Base-by-base conservation (phyloP, 257 asterid species). In the Solanum piurae region DNA sequence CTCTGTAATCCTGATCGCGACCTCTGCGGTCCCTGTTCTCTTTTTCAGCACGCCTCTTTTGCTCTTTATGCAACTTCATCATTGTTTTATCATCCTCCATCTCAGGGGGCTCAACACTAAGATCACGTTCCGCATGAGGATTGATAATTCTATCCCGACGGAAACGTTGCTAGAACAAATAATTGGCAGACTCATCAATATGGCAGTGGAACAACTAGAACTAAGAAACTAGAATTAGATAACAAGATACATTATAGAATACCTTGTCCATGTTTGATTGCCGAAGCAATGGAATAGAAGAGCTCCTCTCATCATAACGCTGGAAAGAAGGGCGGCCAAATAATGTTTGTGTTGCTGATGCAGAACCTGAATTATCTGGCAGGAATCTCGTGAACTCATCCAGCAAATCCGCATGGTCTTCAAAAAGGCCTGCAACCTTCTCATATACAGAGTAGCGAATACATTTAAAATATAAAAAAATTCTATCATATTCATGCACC, bases 321-420 rank as follows among this genome's bases (percentile, higher is more conserved):
- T 64, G 87, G 86, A 89, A 86, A 86, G 91, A 86, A 87, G 91
- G 94, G 33, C 93, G 93, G 69, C 92, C 93, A 85, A 93, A 88
- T 27, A 94, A 88, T 86, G 92, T 60, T 76, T 89, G 93, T 76
- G 92, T 82, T 29, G 91, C 91, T 83, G 96, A 90, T 83, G 94
- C 92, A 82, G 94, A 38, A 72, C 91, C 92, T 87, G 97, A 94
- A 87, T 89, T 88, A 88, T 91, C 95, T n/a, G 98, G 98, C 73
- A 94, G 90, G 90, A 94, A 94, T 91, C 96, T 92, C 12, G 93
- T 92, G 90, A 94, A 94, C 90, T 94, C 96, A 9, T 91, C 95
- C 86, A 94, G 95, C 89, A 94, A 94, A 91, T 94, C 98, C n/a
- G 94, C 91, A 88, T 94, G 95, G 86, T 91, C 93, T 46, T 73